These are phyloP conservation scores for Schizophyllum amplum DNA, from an alignment of 1,284 basidiomycete species.

Conservation along the genomic window DNA sequence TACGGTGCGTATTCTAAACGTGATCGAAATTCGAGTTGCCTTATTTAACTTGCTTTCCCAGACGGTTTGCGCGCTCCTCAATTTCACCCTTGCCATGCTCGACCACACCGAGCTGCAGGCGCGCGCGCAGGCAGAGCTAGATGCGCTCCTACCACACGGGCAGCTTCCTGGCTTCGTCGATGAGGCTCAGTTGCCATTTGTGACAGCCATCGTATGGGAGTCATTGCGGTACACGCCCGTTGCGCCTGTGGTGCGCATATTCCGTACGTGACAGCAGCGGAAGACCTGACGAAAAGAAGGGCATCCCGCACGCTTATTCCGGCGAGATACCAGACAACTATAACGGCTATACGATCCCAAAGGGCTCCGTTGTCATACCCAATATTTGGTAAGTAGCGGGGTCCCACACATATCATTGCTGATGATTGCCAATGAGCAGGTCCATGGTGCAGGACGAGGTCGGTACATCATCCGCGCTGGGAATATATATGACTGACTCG, in stretches of 20 bases:
- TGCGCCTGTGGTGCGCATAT: background rate
- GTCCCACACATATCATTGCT: background rate
- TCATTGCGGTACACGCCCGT: background rate
- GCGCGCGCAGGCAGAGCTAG: slow-evolving; percentile 39
- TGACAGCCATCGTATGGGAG: background rate
- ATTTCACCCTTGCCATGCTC: slow-evolving; percentile 34
- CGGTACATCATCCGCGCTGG: background rate
- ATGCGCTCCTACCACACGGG: slow-evolving; percentile 29
- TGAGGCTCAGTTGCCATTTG: slow-evolving; percentile 2
- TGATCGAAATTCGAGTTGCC: background rate
- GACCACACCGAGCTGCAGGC: slow-evolving; percentile 27
- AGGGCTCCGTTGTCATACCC: background rate
- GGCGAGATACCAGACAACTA: background rate
- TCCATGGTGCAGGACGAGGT: slow-evolving; percentile 12
- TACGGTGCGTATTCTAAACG: background rate
- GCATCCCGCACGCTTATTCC: background rate
- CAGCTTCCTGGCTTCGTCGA: slow-evolving; percentile 39
- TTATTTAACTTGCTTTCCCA: background rate
- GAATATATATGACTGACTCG: background rate
- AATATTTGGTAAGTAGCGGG: background rate
- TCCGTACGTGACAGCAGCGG: background rate
- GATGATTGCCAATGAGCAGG: slow-evolving; percentile 1
- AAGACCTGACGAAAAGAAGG: background rate
- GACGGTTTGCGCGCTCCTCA: slow-evolving; percentile 21
- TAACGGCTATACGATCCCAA: background rate